A percentile compares a stretch with the other conserved stretches of the same genome.
Conservation (phyloP, 495 filamentous ascomycete species). For the Usnea hakonensis region DNA sequence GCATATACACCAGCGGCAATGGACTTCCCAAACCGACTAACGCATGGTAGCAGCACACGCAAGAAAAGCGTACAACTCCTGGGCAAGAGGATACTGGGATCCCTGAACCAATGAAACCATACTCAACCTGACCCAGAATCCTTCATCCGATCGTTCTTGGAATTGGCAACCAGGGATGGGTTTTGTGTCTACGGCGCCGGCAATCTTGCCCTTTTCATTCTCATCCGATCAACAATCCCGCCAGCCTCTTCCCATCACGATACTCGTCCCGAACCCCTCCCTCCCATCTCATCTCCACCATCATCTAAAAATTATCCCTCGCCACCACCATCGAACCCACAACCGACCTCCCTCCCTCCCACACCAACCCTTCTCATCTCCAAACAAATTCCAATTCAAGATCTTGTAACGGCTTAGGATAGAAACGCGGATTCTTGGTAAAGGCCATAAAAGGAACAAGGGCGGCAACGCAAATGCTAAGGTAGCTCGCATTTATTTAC, state of each 20-base stretch:
- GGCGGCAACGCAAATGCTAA: too few species aligned
- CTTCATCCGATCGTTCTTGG: not conserved
- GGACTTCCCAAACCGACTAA: not conserved
- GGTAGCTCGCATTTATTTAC: too few species aligned
- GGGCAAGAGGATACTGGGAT: slow-evolving; percentile 37
- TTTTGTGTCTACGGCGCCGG: too few species aligned
- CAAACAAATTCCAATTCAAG: not conserved
- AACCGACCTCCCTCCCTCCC: not conserved
- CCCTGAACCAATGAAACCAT: slow-evolving; percentile 17
- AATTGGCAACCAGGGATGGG: too few species aligned
- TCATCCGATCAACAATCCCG: not conserved
- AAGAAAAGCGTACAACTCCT: slow-evolving; percentile 37
- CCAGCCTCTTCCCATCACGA: not conserved
- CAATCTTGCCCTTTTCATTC: too few species aligned
- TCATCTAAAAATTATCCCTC: not conserved
- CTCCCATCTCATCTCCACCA: not conserved
- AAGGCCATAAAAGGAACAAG: too few species aligned
- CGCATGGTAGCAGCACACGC: slow-evolving; percentile 24
- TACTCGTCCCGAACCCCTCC: not conserved
- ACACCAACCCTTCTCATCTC: not conserved
- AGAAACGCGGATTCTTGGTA: too few species aligned
- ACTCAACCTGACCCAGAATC: too few species aligned
- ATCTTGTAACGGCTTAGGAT: too few species aligned
- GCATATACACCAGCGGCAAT: not conserved
- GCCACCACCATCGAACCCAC: not conserved